Evolutionary conservation across 768 basidiomycete species (phyloP).

Genomic region (Royoungia palumana): DNA sequence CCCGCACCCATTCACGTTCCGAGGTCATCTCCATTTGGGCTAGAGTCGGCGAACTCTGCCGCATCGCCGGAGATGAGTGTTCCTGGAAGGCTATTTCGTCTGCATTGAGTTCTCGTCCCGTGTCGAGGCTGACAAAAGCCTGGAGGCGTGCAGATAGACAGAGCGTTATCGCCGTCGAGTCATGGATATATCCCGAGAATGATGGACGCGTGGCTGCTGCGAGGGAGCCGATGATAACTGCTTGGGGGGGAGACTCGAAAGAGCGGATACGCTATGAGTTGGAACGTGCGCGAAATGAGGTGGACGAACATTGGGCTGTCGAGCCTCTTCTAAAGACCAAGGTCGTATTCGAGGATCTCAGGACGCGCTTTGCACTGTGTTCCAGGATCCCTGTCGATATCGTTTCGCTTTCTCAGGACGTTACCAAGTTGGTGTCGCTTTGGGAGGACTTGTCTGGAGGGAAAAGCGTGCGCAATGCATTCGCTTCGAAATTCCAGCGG

Average conservation of each 20-base stretch:
- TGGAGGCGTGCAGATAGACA: slow-evolving; percentile 73
- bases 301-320: slow-evolving; percentile 44
- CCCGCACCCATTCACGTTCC: slow-evolving; percentile 67
- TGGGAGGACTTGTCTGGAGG: slow-evolving; percentile 52
- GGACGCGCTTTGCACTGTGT: slow-evolving; percentile 50
- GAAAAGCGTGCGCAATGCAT: slow-evolving; percentile 36
- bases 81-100: slow-evolving; percentile 73
- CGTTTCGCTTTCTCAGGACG: slow-evolving; percentile 43
- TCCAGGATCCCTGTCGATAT: slow-evolving; percentile 38
- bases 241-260: slow-evolving; percentile 67
- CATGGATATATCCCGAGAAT: slow-evolving; percentile 55
- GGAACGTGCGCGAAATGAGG: slow-evolving; percentile 42
- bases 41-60: slow-evolving; percentile 67
- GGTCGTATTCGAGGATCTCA: slow-evolving; percentile 50
- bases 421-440: slow-evolving; percentile 48
- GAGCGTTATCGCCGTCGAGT: slow-evolving; percentile 56
- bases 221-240: slow-evolving; percentile 47
- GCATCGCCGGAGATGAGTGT: slow-evolving; percentile 72
- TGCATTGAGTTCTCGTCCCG: slow-evolving; percentile 68
- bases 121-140: slow-evolving; percentile 73
- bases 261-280: slow-evolving; percentile 45
- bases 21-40: slow-evolving; percentile 74
- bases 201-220: slow-evolving; percentile 30
- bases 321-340: slow-evolving; percentile 40
- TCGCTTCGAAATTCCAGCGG: slow-evolving; percentile 61